phyloP scores from a whole-genome alignment of 345 rosid genomes.

The Odontarrhena argentea region DNA sequence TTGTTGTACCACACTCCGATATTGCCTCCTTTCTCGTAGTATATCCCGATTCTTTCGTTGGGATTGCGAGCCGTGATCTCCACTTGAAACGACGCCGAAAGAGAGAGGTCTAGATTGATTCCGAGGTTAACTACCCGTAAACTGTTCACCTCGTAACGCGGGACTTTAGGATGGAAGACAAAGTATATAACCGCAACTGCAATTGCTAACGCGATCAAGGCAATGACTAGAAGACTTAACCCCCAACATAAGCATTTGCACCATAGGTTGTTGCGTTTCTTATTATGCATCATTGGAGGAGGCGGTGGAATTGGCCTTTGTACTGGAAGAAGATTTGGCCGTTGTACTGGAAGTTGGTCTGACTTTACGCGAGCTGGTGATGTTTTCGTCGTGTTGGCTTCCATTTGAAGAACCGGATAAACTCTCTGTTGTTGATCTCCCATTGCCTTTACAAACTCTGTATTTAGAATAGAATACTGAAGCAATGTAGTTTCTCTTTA shows the following conservation, averaged over 20 bases:
- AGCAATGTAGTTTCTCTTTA: background rate
- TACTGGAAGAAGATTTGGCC: slow-evolving; percentile 22
- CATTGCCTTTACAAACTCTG: slow-evolving; percentile 35
- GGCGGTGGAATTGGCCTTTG: slow-evolving; percentile 22
- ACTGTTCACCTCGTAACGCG: slow-evolving; percentile 67
- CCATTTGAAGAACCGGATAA: slow-evolving; percentile 48
- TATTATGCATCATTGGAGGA: slow-evolving; percentile 39
- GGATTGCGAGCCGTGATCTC: slow-evolving; percentile 85
- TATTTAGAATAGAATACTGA: slow-evolving; percentile 2
- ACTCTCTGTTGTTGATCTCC: slow-evolving; percentile 52
- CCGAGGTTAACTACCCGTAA: slow-evolving; percentile 62
- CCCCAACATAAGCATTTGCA: slow-evolving; percentile 72
- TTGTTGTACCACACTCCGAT: slow-evolving; percentile 69
- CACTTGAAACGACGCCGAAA: slow-evolving; percentile 68
- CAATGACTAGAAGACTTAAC: slow-evolving; percentile 50
- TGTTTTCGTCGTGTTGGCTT: slow-evolving; percentile 40
- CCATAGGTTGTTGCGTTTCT: slow-evolving; percentile 49
- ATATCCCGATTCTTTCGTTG: slow-evolving; percentile 78
- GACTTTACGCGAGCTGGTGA: slow-evolving; percentile 34
- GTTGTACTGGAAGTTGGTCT: slow-evolving; percentile 24
- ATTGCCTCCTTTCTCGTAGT: slow-evolving; percentile 68
- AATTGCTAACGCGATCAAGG: slow-evolving; percentile 50
- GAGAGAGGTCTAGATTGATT: slow-evolving; percentile 64
- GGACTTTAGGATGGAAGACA: slow-evolving; percentile 70
- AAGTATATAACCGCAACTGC: slow-evolving; percentile 60